Conservation (phyloP, 768 basidiomycete genomes). For the Pulveroboletus sp. region DNA sequence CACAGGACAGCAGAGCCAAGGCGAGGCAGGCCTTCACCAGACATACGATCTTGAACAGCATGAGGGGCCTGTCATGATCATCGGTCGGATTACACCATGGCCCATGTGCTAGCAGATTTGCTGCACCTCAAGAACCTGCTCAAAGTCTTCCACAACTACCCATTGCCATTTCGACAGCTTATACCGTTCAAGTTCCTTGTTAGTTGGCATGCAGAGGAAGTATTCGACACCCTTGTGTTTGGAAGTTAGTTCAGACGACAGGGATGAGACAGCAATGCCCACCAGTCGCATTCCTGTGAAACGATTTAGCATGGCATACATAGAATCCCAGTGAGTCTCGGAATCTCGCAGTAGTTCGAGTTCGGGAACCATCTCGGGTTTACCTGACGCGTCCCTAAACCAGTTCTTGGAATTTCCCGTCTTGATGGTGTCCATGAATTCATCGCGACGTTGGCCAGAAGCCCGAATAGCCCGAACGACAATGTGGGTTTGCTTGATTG, state of each 20-base stretch:
- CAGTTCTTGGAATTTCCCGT: not conserved
- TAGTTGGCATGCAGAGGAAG: not conserved
- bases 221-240: not conserved
- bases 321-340: not conserved
- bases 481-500: not conserved
- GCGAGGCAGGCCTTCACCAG: not conserved
- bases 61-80: not conserved
- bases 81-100: too few species aligned
- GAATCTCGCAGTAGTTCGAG: not conserved
- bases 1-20: not conserved
- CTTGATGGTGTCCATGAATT: not conserved
- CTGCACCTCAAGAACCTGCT: not conserved
- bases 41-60: too few species aligned
- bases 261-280: not conserved
- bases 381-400: too few species aligned
- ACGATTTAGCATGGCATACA: not conserved
- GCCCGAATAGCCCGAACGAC: not conserved
- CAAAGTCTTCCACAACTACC: not conserved
- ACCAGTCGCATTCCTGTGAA: not conserved
- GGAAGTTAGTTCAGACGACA: not conserved
- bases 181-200: too few species aligned
- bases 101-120: too few species aligned
- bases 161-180: too few species aligned
- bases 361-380: not conserved
- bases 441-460: not conserved